Evolutionary conservation across 78 protist species (phyloP), one percentile per base, ranked within the genome.

Genomic region (Paratrimastix pyriformis): DNA sequence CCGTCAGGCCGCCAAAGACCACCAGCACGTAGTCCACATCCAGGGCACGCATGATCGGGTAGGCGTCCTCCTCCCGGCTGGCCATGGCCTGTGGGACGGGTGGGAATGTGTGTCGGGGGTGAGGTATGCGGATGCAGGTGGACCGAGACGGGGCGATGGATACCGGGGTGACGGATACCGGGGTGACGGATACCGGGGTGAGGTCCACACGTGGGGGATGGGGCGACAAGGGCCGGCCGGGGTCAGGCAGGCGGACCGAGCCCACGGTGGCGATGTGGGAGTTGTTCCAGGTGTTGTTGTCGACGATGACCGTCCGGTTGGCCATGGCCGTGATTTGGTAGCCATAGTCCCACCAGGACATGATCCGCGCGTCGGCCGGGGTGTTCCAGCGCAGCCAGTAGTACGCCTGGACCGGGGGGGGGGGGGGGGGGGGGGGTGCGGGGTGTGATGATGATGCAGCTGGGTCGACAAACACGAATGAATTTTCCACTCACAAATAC

Each of bases 331-430:
- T 59, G 46, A 97, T 80, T 84, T 97, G 99, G 85, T 97, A 97
- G 37, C 99, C 99, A 71, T 97, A 97, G 80, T 97, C 99, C 99
- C 99, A 97, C 99, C 98, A 94, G 21, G 91, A 72, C 96, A 94
- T 91, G 70, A 93, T 81, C 52, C 62, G 38, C 1, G 95, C 94
- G 66, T 97, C 91, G 21, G 60, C 86, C 5, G 90, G 73, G n/a
- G 99, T 97, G 89, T 95, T 97, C 64, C 73, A 42, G 21, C 86
- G 78, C 24, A 97, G 88, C 99, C 99, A 97, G 65, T 80, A 75
- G 82, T 95, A 97, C n/a, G 98, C 93, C 80, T n/a, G n/a, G n/a
- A n/a, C n/a, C n/a, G n/a, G n/a, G n/a, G n/a, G n/a, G n/a, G n/a
- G n/a, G n/a, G n/a, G n/a, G n/a, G n/a, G n/a, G n/a, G n/a, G n/a